Evolutionary conservation across 2,329 filamentous ascomycete species (phyloP).

Genomic region (Penicillium capsulatum): DNA sequence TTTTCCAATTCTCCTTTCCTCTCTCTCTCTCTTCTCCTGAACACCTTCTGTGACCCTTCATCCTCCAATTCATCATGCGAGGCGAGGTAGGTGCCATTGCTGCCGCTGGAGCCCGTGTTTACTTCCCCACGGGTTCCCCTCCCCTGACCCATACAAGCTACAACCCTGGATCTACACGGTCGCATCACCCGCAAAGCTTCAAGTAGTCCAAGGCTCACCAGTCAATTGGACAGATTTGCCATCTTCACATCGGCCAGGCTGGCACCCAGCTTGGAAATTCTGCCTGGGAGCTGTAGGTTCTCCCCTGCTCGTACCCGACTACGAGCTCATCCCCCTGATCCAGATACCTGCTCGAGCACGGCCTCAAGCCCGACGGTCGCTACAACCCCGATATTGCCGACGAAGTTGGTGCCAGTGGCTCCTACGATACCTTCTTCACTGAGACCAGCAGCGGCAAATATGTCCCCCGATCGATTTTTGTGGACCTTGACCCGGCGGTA

Average conservation of each 20-base stretch:
- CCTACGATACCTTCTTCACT: conserved; percentile 64
- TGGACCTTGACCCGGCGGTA: conserved; percentile 62
- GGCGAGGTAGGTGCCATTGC: conserved; percentile 32
- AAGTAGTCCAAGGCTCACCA: conserved; percentile 8
- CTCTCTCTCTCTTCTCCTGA: neutral
- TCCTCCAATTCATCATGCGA: conserved; percentile 27
- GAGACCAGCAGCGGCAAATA: conserved; percentile 63
- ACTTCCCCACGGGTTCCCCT: conserved; percentile 17
- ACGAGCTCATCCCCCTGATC: conserved; percentile 5
- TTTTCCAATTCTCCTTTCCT: neutral
- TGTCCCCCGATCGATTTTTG: conserved; percentile 64
- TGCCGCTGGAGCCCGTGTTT: conserved; percentile 14
- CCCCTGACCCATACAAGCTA: conserved; percentile 12
- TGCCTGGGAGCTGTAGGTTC: conserved; percentile 63
- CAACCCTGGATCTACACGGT: conserved; percentile 4
- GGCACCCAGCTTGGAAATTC: conserved; percentile 64
- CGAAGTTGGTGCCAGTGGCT: conserved; percentile 52
- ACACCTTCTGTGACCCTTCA: neutral
- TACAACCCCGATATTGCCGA: conserved; percentile 53
- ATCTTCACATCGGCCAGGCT: conserved; percentile 66
- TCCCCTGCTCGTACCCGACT: conserved; percentile 25
- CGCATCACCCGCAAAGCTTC: neutral
- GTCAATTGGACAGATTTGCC: conserved; percentile 51
- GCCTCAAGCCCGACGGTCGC: conserved; percentile 57
- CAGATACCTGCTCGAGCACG: conserved; percentile 64